Base-by-base conservation (phyloP, 176 grass and related monocot genomes). In the Oropetium thomaeum region DNA sequence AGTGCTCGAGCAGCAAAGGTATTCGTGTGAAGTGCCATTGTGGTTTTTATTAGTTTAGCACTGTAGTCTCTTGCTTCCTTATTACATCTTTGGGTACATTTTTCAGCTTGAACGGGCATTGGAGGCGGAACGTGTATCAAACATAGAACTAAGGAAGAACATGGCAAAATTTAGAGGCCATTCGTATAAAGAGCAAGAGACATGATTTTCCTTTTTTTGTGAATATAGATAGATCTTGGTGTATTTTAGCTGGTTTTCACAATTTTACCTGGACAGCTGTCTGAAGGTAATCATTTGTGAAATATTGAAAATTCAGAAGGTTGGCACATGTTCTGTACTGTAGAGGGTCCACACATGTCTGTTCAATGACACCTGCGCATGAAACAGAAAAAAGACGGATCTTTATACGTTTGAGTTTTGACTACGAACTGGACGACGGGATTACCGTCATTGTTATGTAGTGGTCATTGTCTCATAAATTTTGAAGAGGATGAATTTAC, bases 1-100 rank as follows among this genome's bases (percentile, higher is more conserved):
- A 98, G 91, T 71, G 82, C 91, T 86, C 91, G 91, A 83, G 89
- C 95, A 66, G 95, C 95, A 33, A 98, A 94, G 91, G 95, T 98
- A 78, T 8, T 8, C 10, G 1, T 16, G 39, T 83, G 30, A 59
- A 83, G 16, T 67, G 33, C 27, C 42, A 51, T 55, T 79, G 11
- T 82, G 57, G 12, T 17, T 74, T 78, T 70, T 29, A 8, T 67
- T 67, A 73, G 5, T 13, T 74, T 82, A 14, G 31, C 29, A 20
- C 77, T 17, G 30, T 65, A 37, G 40, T 63, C n/a, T 47, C 26
- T 31, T 63, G 67, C 31, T 17, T 5, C 53, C 15, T 70, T n/a
- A 34, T 86, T 65, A 54, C 14, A 67, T 37, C 49, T 58, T 65
- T 51, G 39, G 8, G 29, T 74, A 12, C 37, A 35, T 69, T 82